These are phyloP conservation scores for Leucaena leucocephala DNA, from an alignment of 306 rosid species.

Conservation along the genomic window DNA sequence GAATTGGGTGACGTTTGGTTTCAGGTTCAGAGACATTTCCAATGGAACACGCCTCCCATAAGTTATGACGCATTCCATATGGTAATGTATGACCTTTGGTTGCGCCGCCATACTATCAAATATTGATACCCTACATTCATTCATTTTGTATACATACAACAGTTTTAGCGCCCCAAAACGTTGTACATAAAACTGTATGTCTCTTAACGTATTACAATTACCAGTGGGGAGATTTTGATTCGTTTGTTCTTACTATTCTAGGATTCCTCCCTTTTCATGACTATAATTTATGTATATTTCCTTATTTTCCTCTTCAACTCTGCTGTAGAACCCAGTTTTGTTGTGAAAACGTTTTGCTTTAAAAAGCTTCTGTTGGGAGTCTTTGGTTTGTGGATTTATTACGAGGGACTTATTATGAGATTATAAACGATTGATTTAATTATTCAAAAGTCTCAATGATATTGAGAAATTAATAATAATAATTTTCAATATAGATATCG, in stretches of 20 bases:
- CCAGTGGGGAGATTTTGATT: constrained; percentile 21
- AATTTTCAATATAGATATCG: no score
- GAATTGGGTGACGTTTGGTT: constrained; percentile 29
- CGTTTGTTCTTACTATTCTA: constrained; percentile 21
- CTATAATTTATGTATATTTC: not conserved
- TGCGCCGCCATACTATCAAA: constrained; percentile 80
- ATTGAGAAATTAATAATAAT: no score
- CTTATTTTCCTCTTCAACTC: not conserved
- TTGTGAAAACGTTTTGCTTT: not conserved
- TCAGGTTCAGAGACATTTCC: constrained; percentile 94
- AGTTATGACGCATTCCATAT: constrained; percentile 84
- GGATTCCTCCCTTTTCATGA: not conserved
- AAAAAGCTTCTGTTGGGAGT: not conserved
- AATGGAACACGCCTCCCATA: constrained; percentile 90
- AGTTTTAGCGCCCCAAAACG: constrained; percentile 47
- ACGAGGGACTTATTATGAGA: no score
- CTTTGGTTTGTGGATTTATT: no score
- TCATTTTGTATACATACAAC: constrained; percentile 46
- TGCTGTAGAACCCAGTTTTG: not conserved
- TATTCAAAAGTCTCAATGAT: no score
- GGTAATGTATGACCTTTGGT: constrained; percentile 98
- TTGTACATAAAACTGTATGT: constrained; percentile 50
- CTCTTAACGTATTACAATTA: constrained; percentile 15
- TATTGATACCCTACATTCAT: constrained; percentile 48
- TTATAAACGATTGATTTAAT: no score